Base-by-base conservation (phyloP, 2,329 filamentous ascomycete species). In the Cadophora luteo-olivacea region DNA sequence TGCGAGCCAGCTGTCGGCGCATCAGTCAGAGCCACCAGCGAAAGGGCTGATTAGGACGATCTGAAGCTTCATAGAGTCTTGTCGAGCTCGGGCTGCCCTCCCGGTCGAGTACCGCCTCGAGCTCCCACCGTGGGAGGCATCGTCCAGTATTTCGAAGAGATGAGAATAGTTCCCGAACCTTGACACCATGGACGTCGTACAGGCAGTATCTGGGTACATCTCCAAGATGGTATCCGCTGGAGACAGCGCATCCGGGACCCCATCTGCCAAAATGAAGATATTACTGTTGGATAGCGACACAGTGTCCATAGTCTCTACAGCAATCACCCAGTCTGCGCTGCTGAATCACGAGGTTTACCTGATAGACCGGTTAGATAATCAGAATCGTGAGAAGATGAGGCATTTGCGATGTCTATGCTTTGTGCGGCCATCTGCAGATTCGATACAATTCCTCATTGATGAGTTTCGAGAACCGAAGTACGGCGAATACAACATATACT, bases 321-420 rank as follows among this genome's bases (percentile, higher is more conserved):
- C 96, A 65, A 95, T 95, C 70, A 98, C 96, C 1, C 97, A 99
- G 80, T 99, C 96, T 33, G 89, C 93, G 49, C 88, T 99, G 24
- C 89, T 99, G 71, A 97, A 93, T 78, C 94, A 99, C 82, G 95
- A 98, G 82, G 92, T 99, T 74, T 99, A 97, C 81, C 92, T 99
- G 70, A 97, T 97, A 77, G 96, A 99, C 81, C 93, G 96, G 69
- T 84, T 99, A 67, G 96, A 98, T 79, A 98, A 97, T 75, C 84
- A 87, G 68, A 89, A 90, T 71, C 89, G 96, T 60, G 97, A 99
- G 82, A 97, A 97, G 85, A 98, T 99, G 96, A 91, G 96, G 70
- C 96, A 99, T 83, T 85, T 99, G 64, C 90, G 94, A 64, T 99
- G 96, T 79, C 83, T 98, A 33, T 97, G 94, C 78, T 95, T 99